phyloP scores from a whole-genome alignment of 2,329 filamentous ascomycete species.

The Fusarium mundagurra region DNA sequence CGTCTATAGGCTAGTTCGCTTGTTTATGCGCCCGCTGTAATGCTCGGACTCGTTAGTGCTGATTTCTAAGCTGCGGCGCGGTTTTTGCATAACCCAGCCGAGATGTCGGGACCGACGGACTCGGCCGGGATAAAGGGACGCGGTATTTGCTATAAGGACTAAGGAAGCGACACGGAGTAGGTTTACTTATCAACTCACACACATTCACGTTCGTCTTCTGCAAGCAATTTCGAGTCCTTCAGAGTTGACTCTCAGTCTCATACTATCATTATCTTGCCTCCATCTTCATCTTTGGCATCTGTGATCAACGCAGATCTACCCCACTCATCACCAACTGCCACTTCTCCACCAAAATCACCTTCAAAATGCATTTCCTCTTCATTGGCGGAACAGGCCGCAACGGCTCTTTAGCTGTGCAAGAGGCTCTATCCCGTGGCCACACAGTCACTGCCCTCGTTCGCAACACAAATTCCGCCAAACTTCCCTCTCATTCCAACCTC shows the following conservation, averaged over 20 bases:
- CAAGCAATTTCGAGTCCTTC: too few relatives aligned
- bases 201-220: too few relatives aligned
- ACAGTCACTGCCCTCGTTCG: conserved; percentile 23
- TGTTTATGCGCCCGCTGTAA: not conserved
- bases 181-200: not conserved
- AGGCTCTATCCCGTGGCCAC: conserved; percentile 10
- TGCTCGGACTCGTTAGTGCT: not conserved
- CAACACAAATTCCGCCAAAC: not conserved
- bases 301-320: not conserved
- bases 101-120: accelerated
- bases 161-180: accelerated
- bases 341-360: not conserved
- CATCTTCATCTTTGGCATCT: not conserved
- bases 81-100: not conserved
- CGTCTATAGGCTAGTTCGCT: not conserved
- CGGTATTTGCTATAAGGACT: conserved; percentile 11
- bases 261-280: accelerated
- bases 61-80: not conserved
- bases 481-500: not conserved
- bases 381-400: conserved; percentile 31
- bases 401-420: conserved; percentile 16
- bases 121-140: not conserved
- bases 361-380: conserved; percentile 26
- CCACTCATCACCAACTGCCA: not conserved
- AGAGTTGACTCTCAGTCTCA: too few relatives aligned